Base-by-base conservation (phyloP, 148 eudicot genomes). In the Rhododendron simsii region DNA sequence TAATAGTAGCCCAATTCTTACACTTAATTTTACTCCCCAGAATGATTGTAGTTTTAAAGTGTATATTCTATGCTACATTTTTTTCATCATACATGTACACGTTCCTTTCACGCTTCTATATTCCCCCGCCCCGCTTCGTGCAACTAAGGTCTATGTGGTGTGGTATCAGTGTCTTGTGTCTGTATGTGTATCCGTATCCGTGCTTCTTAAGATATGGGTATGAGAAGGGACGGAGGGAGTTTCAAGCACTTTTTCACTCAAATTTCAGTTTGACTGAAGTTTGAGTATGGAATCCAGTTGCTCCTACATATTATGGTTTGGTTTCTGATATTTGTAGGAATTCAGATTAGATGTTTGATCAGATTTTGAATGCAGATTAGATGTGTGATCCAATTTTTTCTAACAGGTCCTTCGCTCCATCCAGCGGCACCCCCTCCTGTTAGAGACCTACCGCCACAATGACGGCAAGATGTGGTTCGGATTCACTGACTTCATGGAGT, bases 401-500 rank as follows among this genome's bases (percentile, higher is more conserved):
- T 71, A 14, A 33, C 76, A 71, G 76, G 76, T 95, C 37, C 83
- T 87, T 71, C 92, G 88, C 67, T 94, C 85, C 63, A 87, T 95
- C 30, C 89, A 86, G 37, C 91, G 89, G 73, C 98, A 97, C 90
- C 98, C 98, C 3, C 89, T 92, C 35, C 82, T 97, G 8, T 91
- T 94, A 82, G 90, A 95, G 39, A 89, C 92, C 71, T 93, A 97
- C 75, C 95, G 98, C 50, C 99, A 95, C 41, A 14, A 79, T 12
- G 94, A 95, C 78, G 89, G 89, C 77, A 95, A 93, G 71, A 91
- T 93, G 90, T 97, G 98, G 98, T 44, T 97, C 16, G 99, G 99
- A 21, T 95, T 94, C 84, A 93, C 95, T 0, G 95, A 93, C 44
- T 89, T 93, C 9, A 94, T 95, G 98, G 95, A 95, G 61, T 53